phyloP scores from a whole-genome alignment of 169 alveolate genomes.

The Theileria annulata region DNA sequence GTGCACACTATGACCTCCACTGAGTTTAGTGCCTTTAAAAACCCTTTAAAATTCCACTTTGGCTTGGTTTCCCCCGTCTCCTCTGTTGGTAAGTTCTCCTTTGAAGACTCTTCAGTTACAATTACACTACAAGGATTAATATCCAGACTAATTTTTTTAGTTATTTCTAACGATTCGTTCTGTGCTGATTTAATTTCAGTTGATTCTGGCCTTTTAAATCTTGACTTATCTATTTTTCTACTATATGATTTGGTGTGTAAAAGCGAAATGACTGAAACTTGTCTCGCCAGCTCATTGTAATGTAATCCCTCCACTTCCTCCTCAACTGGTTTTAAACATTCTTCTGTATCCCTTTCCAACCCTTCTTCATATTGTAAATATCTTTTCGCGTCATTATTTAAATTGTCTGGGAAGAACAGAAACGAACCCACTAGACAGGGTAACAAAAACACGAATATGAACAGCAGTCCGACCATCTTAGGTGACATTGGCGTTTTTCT shows the following conservation, averaged over 20 bases:
- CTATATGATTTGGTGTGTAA: not conserved
- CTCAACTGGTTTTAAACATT: not conserved
- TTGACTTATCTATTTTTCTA: not conserved
- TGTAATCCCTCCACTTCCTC: not conserved
- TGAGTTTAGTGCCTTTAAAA: not conserved
- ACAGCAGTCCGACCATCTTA: conserved; percentile 3
- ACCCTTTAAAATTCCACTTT: conserved; percentile 45
- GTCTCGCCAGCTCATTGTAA: not conserved
- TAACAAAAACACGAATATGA: conserved; percentile 15
- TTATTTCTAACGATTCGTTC: not conserved
- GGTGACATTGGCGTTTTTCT: conserved; percentile 16
- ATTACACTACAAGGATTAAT: not conserved
- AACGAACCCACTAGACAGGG: conserved; percentile 29
- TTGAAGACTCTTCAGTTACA: not conserved
- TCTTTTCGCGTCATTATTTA: conserved; percentile 16
- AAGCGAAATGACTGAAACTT: not conserved
- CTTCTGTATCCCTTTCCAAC: not conserved
- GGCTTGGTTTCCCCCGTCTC: not conserved
- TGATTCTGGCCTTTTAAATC: not conserved
- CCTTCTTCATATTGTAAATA: not conserved
- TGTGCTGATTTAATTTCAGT: not conserved
- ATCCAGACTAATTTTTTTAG: conserved; percentile 2
- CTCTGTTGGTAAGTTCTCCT: not conserved
- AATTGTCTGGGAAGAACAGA: conserved; percentile 19
- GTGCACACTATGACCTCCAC: conserved; percentile 32